These are phyloP conservation scores for Lactarius evosmus DNA, from an alignment of 768 basidiomycete species.

Conservation along the genomic window DNA sequence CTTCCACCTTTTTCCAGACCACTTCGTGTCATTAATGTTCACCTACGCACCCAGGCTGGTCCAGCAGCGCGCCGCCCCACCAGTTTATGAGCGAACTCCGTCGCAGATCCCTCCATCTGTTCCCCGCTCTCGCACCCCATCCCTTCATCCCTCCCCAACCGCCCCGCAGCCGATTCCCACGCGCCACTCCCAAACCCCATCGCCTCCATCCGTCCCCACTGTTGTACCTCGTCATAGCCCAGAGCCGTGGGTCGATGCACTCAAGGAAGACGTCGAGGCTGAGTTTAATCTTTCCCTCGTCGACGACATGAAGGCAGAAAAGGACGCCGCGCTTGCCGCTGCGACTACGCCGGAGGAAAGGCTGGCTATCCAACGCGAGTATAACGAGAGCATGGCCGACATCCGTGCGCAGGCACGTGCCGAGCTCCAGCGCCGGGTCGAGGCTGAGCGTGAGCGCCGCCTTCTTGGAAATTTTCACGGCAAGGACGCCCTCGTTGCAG, in stretches of 20 bases:
- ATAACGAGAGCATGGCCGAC: conserved; percentile 22
- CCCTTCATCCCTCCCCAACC: conserved; percentile 6
- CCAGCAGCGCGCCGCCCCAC: conserved; percentile 16
- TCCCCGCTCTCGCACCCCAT: conserved; percentile 20
- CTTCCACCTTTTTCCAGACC: neutral
- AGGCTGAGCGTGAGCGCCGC: conserved; percentile 24
- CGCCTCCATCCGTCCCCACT: neutral
- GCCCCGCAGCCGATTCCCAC: conserved; percentile 13
- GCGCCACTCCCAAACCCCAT: conserved; percentile 6
- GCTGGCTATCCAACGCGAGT: conserved; percentile 16
- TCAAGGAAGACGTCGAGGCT: conserved; percentile 23
- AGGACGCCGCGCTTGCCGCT: conserved; percentile 13
- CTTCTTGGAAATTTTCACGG: conserved; percentile 18
- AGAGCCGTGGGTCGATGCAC: conserved; percentile 24
- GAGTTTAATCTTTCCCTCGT: conserved; percentile 22
- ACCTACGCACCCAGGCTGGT: conserved; percentile 22
- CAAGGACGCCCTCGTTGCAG: conserved; percentile 23
- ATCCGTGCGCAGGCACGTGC: conserved; percentile 21
- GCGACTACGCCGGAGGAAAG: conserved; percentile 12
- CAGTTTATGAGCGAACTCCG: conserved; percentile 13
- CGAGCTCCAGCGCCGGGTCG: conserved; percentile 24
- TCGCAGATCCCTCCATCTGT: neutral
- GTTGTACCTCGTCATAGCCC: conserved; percentile 7
- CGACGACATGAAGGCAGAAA: conserved; percentile 20
- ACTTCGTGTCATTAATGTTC: conserved; percentile 4